A percentile compares a stretch with the other conserved stretches of the same genome.
These are phyloP conservation scores for Pinus albicaulis DNA, from an alignment of 75 land plant species.

Conservation along the genomic window DNA sequence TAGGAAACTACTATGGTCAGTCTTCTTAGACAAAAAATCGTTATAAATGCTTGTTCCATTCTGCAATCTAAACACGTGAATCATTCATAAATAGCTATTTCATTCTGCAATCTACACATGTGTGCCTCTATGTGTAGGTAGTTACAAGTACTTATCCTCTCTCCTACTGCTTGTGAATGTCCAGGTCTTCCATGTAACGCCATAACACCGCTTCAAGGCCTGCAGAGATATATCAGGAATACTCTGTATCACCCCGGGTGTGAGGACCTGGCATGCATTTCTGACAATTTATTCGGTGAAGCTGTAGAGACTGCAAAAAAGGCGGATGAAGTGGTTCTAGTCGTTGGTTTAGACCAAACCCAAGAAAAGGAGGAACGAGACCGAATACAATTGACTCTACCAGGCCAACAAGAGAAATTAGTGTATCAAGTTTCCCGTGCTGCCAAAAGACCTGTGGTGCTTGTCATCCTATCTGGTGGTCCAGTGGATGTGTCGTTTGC, in stretches of 20 bases:
- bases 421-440: constrained; percentile 42
- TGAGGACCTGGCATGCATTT: constrained; percentile 48
- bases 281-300: constrained; percentile 33
- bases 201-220: constrained; percentile 49
- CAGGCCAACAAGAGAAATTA: constrained; percentile 76
- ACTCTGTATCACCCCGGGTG: constrained; percentile 61
- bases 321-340: constrained; percentile 68
- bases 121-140: neutral
- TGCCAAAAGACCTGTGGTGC: constrained; percentile 58
- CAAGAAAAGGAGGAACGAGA: constrained; percentile 90
- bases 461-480: constrained; percentile 85
- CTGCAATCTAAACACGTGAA: no score
- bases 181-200: constrained; percentile 78
- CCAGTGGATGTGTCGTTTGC: constrained; percentile 88
- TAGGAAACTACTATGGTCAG: constrained; percentile 83
- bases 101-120: no score
- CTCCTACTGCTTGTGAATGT: neutral
- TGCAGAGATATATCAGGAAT: constrained; percentile 22
- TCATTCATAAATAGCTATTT: no score
- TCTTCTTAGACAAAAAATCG: constrained; percentile 16
- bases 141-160: neutral
- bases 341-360: constrained; percentile 70
- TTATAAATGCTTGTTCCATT: no score
- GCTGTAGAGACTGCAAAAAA: constrained; percentile 47
- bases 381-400: constrained; percentile 67